Evolutionary conservation across 495 filamentous ascomycete species (phyloP).

Genomic region (Alectoria sarmentosa): DNA sequence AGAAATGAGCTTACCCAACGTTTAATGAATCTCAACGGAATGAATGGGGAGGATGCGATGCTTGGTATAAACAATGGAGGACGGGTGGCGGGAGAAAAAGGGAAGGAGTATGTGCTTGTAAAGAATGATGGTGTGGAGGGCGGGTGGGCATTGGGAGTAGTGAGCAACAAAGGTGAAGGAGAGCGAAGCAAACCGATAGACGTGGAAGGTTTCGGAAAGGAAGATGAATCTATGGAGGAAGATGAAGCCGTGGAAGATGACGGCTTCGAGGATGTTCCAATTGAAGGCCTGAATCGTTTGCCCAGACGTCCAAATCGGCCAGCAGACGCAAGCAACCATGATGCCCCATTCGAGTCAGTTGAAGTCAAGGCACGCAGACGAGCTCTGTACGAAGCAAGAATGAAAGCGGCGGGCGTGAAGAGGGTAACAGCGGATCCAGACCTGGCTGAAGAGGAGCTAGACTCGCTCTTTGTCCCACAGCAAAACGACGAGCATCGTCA

Average conservation of each 20-base stretch:
- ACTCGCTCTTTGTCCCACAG: slow-evolving; percentile 27
- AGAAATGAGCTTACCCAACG: slow-evolving; percentile 93
- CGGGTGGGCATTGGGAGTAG: slow-evolving; percentile 94
- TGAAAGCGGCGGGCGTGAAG: slow-evolving; percentile 21
- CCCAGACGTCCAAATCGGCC: slow-evolving; percentile 47
- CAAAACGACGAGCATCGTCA: slow-evolving; percentile 24
- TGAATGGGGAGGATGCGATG: slow-evolving; percentile 66
- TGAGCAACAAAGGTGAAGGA: slow-evolving; percentile 72
- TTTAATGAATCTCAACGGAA: slow-evolving; percentile 89
- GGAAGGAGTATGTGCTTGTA: slow-evolving; percentile 89
- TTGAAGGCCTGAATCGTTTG: slow-evolving; percentile 85
- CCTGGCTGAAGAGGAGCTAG: slow-evolving; percentile 48
- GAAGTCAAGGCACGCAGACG: slow-evolving; percentile 40
- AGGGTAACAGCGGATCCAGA: slow-evolving; percentile 33
- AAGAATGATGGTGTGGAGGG: slow-evolving; percentile 93
- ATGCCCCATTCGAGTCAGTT: slow-evolving; percentile 32
- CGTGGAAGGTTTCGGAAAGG: slow-evolving; percentile 62
- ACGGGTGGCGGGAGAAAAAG: slow-evolving; percentile 82
- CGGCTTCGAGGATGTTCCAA: slow-evolving; percentile 90
- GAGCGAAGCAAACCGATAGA: slow-evolving; percentile 79
- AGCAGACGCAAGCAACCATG: slow-evolving; percentile 20
- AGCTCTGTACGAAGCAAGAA: slow-evolving; percentile 37
- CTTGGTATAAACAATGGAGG: slow-evolving; percentile 51
- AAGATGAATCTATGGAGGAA: slow-evolving; percentile 52
- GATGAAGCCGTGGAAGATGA: slow-evolving; percentile 58